A percentile compares a stretch with the other conserved stretches of the same genome.
phyloP scores from a whole-genome alignment of 2,329 filamentous ascomycete species.

The Calonectria ilicicola region DNA sequence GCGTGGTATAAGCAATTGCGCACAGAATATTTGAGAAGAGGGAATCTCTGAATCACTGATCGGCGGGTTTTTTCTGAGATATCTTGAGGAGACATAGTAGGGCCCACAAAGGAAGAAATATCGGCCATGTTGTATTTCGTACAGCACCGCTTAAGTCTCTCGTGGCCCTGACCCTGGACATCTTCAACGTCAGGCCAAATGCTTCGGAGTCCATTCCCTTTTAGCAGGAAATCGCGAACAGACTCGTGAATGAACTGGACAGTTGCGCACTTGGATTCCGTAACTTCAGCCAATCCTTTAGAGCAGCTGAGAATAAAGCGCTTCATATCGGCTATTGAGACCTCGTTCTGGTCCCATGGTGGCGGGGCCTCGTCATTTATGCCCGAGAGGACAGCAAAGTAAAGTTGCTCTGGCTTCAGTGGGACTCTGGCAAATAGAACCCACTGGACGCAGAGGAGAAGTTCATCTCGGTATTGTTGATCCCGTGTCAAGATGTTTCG shows the following conservation, averaged over 20 bases:
- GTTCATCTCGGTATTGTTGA: slow-evolving; percentile 49
- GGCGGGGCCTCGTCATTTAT: not conserved
- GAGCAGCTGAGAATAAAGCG: not conserved
- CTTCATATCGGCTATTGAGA: not conserved
- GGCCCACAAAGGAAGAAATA: not conserved
- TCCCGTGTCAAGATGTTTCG: slow-evolving; percentile 63
- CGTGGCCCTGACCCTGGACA: not conserved
- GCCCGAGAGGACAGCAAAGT: slow-evolving; percentile 40
- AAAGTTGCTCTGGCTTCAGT: slow-evolving; percentile 57
- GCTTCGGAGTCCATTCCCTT: not conserved
- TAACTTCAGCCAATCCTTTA: not conserved
- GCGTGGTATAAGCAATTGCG: not conserved
- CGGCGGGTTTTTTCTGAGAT: not conserved
- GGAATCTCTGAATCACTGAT: not conserved
- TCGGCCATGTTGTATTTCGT: not conserved
- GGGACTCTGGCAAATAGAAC: slow-evolving; percentile 62
- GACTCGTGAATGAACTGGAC: slow-evolving; percentile 8
- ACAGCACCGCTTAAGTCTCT: not conserved
- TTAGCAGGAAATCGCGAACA: not conserved
- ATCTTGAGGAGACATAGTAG: too few relatives aligned
- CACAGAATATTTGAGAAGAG: not conserved
- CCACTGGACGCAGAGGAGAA: slow-evolving; percentile 62
- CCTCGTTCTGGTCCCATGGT: not conserved
- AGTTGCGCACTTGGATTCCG: not conserved
- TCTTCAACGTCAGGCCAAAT: not conserved